Base-by-base conservation (phyloP, 108 stramenopile species). In the Licmophora abbreviata region DNA sequence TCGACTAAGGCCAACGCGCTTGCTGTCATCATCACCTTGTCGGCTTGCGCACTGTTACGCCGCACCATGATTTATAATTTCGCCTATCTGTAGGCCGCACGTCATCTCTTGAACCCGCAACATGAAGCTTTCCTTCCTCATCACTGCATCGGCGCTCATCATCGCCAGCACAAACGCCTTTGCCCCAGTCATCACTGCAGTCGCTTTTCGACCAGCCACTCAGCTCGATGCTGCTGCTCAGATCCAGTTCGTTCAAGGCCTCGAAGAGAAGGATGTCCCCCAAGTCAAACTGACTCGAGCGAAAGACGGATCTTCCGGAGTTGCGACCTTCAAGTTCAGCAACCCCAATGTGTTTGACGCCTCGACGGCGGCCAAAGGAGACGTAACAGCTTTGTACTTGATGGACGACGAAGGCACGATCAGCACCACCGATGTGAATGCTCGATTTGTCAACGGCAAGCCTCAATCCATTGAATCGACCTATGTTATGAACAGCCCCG, bases 281-380 rank as follows among this genome's bases (percentile, higher is more conserved):
- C 68, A 79, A 50, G 62, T 88, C 52, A 83, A 79, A 49, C 51
- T 88, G 26, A 88, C 85, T 9, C 69, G 85, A 27, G 81, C 85
- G 0, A 49, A 54, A 14, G 85, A 83, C 54, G 85, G 85, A 50
- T 61, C 61, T n/a, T 68, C 63, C 14, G 85, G 85, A 25, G 56
- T 63, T 4, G 85, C 85, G 18, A 88, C 79, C 23, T 88, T 88
- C 56, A 38, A 50, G 5, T 88, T 88, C 34, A 28, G 45, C 37
- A 79, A 74, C 48, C 84, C 84, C 36, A 85, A 85, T 45, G 77
- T 81, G n/a, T 85, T 85, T 48, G 84, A 85, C 69, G 76, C 75
- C 20, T 68, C 63, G n/a, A 85, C 83, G 17, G 46, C 74, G 15
- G 44, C 41, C 12, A 22, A 59, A 38, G 84, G 84, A 2, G 84